Conservation (phyloP, 2,329 filamentous ascomycete genomes). For the Fusarium sp. region DNA sequence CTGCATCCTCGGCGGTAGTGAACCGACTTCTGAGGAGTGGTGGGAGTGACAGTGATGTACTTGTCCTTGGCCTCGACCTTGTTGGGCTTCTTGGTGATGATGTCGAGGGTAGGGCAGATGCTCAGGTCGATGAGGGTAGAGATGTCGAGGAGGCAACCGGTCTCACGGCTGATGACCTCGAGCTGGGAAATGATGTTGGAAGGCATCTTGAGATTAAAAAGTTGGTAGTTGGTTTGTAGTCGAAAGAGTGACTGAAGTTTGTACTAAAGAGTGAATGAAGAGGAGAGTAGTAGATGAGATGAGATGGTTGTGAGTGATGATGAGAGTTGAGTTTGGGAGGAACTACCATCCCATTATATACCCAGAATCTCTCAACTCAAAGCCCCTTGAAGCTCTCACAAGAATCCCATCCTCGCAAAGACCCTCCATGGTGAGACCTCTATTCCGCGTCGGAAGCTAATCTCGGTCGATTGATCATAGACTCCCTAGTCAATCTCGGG, state of each 20-base stretch:
- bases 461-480: constrained; percentile 3
- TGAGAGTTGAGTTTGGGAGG: background rate
- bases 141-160: constrained; percentile 39
- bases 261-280: constrained; percentile 15
- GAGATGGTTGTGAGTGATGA: constrained; percentile 18
- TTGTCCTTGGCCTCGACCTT: constrained; percentile 34
- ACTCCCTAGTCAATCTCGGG: background rate
- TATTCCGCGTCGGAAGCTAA: background rate
- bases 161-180: constrained; percentile 34
- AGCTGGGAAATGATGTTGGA: constrained; percentile 34
- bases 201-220: constrained; percentile 25
- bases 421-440: background rate
- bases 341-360: constrained; percentile 20
- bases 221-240: constrained; percentile 5
- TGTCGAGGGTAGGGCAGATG: constrained; percentile 37
- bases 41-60: constrained; percentile 36
- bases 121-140: constrained; percentile 32
- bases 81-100: constrained; percentile 29
- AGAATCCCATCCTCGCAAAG: background rate
- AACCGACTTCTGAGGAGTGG: constrained; percentile 1
- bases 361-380: background rate
- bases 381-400: background rate
- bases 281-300: background rate
- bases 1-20: constrained; percentile 12
- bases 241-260: constrained; percentile 16